Evolutionary conservation across 371 early-diverging fungal genomes (phyloP), one percentile per base, ranked within the genome.

Genomic region (Batrachochytrium dendrobatidis): DNA sequence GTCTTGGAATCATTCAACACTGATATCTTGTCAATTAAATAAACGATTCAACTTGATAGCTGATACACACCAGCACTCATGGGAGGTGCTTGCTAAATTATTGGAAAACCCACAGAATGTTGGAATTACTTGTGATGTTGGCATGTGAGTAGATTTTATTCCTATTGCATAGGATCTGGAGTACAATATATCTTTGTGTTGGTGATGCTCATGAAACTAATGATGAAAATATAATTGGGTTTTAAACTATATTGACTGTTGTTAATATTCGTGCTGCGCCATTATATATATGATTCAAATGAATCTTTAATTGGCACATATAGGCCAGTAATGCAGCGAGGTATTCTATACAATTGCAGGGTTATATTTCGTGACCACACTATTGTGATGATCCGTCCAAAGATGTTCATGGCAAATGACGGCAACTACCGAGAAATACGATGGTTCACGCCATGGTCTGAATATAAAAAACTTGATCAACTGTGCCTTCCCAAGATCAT

Each of bases 341-440:
- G 84, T 67, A 83, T 87, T 28, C 88, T 87, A 55, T 98, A 97
- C 82, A 98, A 98, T 74, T 97, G 97, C 73, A 86, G 95, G 10
- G 79, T 97, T 12, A 70, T 95, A 24, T 74, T 93, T 34, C 78
- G 83, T 45, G 81, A 95, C 72, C 77, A 83, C 1, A 77, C 83
- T 64, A 91, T 98, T 52, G 77, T 94, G 1, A 71, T 97, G 65
- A 95, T 98, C 57, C 87, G 99, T 0, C 99, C 99, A 18, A 98
- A 98, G 70, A 75, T 92, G 73, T 86, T 72, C 60, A 65, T 98
- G 63, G 98, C 98, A 18, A 94, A 95, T 65, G 95, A 96, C 69
- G 98, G 98, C 28, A 95, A 96, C 67, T 97, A 97, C 73, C 86
- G 97, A 18, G 99, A 98, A 69, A 67, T 86, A 75, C 79, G 98